These are phyloP conservation scores for Apiotrichum brassicae DNA, from an alignment of 1,284 basidiomycete species.

Conservation along the genomic window DNA sequence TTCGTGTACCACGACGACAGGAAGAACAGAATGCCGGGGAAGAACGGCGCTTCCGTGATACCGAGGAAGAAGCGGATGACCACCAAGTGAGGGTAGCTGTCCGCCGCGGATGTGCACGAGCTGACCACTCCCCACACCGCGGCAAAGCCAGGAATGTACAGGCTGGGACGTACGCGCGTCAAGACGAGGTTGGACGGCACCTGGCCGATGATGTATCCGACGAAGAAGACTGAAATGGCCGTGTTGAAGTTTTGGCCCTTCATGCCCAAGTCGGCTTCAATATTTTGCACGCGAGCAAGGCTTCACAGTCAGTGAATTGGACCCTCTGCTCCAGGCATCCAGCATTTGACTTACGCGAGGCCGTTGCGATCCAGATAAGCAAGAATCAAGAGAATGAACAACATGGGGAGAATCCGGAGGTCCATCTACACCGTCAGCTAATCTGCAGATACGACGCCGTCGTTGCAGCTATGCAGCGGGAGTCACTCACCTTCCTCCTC, in stretches of 20 bases:
- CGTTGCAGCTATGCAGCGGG: too few relatives aligned
- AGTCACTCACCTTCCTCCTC: background rate
- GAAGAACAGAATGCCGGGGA: slow-evolving; percentile 23
- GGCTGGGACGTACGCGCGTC: slow-evolving; percentile 9
- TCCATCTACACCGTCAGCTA: slow-evolving; percentile 15
- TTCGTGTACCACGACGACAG: slow-evolving; percentile 25
- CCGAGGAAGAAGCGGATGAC: slow-evolving; percentile 34
- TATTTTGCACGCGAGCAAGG: slow-evolving; percentile 15
- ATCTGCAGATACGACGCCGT: background rate
- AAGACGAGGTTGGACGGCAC: slow-evolving; percentile 36
- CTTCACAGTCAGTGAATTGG: background rate
- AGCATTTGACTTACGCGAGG: slow-evolving; percentile 26
- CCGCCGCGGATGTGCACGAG: slow-evolving; percentile 9
- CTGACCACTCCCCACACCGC: slow-evolving; percentile 15
- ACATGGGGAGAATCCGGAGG: slow-evolving; percentile 17
- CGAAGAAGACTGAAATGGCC: slow-evolving; percentile 41
- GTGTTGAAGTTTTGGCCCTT: slow-evolving; percentile 31
- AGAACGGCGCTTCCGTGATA: slow-evolving; percentile 31
- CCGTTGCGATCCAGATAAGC: slow-evolving; percentile 43
- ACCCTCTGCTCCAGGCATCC: too few relatives aligned
- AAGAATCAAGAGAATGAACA: slow-evolving; percentile 34
- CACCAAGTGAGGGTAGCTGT: slow-evolving; percentile 14
- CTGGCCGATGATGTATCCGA: slow-evolving; percentile 40
- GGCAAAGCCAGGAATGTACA: slow-evolving; percentile 18
- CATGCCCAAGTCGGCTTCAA: slow-evolving; percentile 31